Percentiles rank a stretch among this genome's conserved stretches.
These are phyloP conservation scores for Moesziomyces sp. DNA, from an alignment of 1,284 basidiomycete species.

Conservation along the genomic window DNA sequence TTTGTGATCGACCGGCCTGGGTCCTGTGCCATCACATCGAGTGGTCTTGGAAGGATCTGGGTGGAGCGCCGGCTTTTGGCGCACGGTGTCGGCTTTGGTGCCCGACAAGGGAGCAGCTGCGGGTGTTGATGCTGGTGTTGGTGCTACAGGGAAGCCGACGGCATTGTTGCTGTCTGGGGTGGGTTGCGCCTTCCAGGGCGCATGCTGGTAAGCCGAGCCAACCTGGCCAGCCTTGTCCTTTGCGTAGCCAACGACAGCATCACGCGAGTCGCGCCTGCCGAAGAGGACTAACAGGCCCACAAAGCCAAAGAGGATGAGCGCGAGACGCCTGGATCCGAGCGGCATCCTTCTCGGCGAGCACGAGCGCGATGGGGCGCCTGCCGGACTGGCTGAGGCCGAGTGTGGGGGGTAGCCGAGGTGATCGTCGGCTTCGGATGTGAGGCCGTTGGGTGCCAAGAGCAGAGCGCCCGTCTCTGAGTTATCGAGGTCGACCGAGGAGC, in stretches of 20 bases:
- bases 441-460: constrained; percentile 31
- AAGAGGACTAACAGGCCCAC: constrained; percentile 43
- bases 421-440: constrained; percentile 25
- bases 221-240: constrained; percentile 49
- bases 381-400: constrained; percentile 9
- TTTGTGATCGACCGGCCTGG: constrained; percentile 40
- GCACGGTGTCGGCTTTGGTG: constrained; percentile 25
- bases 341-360: constrained; percentile 43
- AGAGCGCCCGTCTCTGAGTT: constrained; percentile 41
- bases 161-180: constrained; percentile 13
- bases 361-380: constrained; percentile 13
- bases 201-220: constrained; percentile 28
- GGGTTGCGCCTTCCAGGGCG: constrained; percentile 28
- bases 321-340: constrained; percentile 36
- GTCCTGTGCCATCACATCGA: constrained; percentile 48
- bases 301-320: constrained; percentile 36
- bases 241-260: constrained; percentile 48
- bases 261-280: constrained; percentile 36
- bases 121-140: constrained; percentile 8
- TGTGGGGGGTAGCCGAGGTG: constrained; percentile 22
- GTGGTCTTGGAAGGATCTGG: constrained; percentile 59
- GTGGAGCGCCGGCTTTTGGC: constrained; percentile 54
- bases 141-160: constrained; percentile 19
- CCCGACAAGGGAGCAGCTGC: constrained; percentile 29
- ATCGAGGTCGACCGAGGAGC: constrained; percentile 41